These are phyloP conservation scores for Gnaphalium uliginosum DNA, from an alignment of 129 eudicot species.

Conservation along the genomic window DNA sequence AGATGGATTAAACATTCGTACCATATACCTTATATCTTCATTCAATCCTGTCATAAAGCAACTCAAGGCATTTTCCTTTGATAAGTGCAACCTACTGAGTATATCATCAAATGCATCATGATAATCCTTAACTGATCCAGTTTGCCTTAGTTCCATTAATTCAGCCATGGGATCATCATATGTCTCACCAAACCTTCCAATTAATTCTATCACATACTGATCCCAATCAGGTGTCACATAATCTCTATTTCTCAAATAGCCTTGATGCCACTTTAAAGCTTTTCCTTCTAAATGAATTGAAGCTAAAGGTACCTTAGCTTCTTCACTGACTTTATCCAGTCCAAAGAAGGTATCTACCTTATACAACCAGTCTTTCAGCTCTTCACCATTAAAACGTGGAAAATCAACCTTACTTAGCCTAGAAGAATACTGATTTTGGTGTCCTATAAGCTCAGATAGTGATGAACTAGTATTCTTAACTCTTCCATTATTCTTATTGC, in stretches of 20 bases:
- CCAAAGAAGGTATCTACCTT: slow-evolving; percentile 12
- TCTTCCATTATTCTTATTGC: too few relatives aligned
- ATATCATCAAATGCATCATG: background rate
- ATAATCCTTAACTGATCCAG: background rate
- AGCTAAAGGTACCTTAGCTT: background rate
- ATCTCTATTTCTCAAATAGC: background rate
- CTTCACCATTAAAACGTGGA: slow-evolving; percentile 3
- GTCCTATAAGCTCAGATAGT: too few relatives aligned
- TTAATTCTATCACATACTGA: background rate
- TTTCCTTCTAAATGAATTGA: slow-evolving; percentile 4
- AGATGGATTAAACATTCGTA: background rate
- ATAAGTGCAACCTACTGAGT: background rate
- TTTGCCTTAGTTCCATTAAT: background rate
- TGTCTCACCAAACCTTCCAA: background rate
- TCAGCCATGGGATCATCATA: slow-evolving; percentile 4
- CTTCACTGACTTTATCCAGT: background rate
- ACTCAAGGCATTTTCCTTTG: background rate
- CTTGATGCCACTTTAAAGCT: background rate
- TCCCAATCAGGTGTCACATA: background rate
- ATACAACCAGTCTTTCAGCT: slow-evolving; percentile 14
- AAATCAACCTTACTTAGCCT: slow-evolving; percentile 20
- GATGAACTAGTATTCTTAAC: too few relatives aligned
- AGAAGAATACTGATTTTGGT: background rate
- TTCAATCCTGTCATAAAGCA: background rate
- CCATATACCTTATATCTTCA: background rate